Base-by-base conservation (phyloP, 1,284 basidiomycete species). In the Ceratorhiza oryzae-sativae region DNA sequence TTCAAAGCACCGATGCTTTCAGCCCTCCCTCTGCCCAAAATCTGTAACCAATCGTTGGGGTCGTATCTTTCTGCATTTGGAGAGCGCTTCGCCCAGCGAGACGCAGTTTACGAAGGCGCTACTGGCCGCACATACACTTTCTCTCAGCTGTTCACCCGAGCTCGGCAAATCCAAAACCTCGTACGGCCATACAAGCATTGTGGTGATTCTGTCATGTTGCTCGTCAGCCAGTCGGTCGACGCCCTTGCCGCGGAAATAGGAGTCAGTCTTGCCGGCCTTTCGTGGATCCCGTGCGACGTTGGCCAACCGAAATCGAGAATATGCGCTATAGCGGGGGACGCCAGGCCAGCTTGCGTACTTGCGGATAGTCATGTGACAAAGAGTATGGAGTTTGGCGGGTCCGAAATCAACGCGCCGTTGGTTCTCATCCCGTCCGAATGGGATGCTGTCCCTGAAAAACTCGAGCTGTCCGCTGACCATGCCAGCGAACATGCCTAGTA, bases 31-130 rank as follows among this genome's bases (percentile, higher is more conserved):
- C n/a, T n/a, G n/a, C n/a, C n/a, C n/a, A n/a, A n/a, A n/a, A n/a
- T n/a, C n/a, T n/a, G n/a, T n/a, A n/a, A n/a, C n/a, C n/a, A n/a
- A n/a, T n/a, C n/a, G n/a, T n/a, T n/a, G n/a, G n/a, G n/a, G n/a
- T n/a, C n/a, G n/a, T n/a, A n/a, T n/a, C n/a, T n/a, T n/a, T n/a
- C n/a, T n/a, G n/a, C n/a, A n/a, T n/a, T n/a, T n/a, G n/a, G n/a
- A n/a, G n/a, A n/a, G n/a, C n/a, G n/a, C n/a, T n/a, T n/a, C n/a
- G n/a, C n/a, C n/a, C n/a, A 46, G 15, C 27, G 41, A 18, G 41
- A 46, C 20, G 59, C 59, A 8, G 59, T 61, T 2, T 61, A 30
- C 30, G 59, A 61, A 13, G 59, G 46, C 42, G 46, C 36, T 9
- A 61, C 59, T 5, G 59, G 25, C 4, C 30, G 6, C 15, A n/a